Base-by-base conservation (phyloP, 2,329 filamentous ascomycete genomes). In the Diaporthe australafricana region DNA sequence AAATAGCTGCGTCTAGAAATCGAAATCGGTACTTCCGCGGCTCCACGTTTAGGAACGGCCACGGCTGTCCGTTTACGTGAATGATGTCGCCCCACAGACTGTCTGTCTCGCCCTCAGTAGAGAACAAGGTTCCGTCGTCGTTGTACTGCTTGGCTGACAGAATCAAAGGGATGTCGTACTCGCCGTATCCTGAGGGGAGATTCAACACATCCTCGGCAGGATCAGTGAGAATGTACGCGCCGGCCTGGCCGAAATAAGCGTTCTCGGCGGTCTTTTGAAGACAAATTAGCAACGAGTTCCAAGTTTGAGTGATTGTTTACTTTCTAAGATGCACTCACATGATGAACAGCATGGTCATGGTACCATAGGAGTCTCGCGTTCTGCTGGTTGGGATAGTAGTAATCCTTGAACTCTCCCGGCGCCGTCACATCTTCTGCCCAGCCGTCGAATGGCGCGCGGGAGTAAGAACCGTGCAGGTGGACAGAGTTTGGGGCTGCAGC, bases 11-110 rank as follows among this genome's bases (percentile, higher is more conserved):
- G 77, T 90, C 84, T 32, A 89, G 82, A 69, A 90, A 76, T 2
- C 88, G 81, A 75, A 91, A 85, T 25, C 88, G 86, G 78, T 91
- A 90, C 77, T 90, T 90, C 76, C 88, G 84, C 8, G 87, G 88
- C 78, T 91, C 86, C 5, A 90, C 88, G n/a, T 84, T 82, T 12
- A 89, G 75, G 74, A 83, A 90, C 3, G 89, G 89, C 88, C 88
- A 91, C 3, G 88, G 88, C 73, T 88, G 85, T 2, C 86, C 86
- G 75, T 90, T 90, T 70, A 90, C 88, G 55, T 89, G 84, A 65
- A 90, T 88, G 2, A 88, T 79, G 75, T 90, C 88, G 47, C 88
- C 88, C 76, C 84, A 89, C n/a, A 89, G 80, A 73, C 83, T 86
- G 30, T 80, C 80, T 2, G 79, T 78, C 73, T 88, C 84, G 22